These are phyloP conservation scores for Orbilia oligospora DNA, from an alignment of 2,329 filamentous ascomycete genomes.

Conservation along the genomic window DNA sequence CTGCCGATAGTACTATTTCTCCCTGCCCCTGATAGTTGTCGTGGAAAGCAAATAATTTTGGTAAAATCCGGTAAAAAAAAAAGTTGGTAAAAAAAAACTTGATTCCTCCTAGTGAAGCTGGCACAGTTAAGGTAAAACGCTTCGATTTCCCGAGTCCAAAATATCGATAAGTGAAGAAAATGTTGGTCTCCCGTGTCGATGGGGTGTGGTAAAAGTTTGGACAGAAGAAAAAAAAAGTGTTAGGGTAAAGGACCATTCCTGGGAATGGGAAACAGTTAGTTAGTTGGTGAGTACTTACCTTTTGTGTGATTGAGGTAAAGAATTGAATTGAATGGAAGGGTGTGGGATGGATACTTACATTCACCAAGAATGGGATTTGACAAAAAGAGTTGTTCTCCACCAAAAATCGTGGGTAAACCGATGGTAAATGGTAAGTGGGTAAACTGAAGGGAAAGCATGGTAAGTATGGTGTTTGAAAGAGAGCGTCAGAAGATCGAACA, in stretches of 20 bases:
- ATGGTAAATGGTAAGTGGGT: background rate
- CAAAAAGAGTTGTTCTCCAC: conserved; percentile 6
- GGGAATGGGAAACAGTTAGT: background rate
- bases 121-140: background rate
- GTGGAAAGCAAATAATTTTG: background rate
- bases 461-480: background rate
- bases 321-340: too few species aligned
- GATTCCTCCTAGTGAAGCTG: background rate
- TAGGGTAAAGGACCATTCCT: background rate
- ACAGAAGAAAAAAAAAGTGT: background rate
- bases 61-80: background rate
- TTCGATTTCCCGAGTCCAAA: background rate
- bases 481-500: background rate
- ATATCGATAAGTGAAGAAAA: background rate
- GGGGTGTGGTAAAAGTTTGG: background rate
- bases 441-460: background rate
- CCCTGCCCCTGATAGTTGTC: background rate
- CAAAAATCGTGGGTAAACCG: background rate
- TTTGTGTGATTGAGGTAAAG: background rate
- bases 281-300: background rate
- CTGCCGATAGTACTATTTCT: background rate
- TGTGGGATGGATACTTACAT: background rate
- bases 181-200: background rate
- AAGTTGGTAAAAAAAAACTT: background rate
- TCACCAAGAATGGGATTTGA: background rate